A percentile compares a stretch with the other conserved stretches of the same genome.
Evolutionary conservation across 2,329 filamentous ascomycete species (phyloP).

Genomic region (Arthroderma uncinatum): DNA sequence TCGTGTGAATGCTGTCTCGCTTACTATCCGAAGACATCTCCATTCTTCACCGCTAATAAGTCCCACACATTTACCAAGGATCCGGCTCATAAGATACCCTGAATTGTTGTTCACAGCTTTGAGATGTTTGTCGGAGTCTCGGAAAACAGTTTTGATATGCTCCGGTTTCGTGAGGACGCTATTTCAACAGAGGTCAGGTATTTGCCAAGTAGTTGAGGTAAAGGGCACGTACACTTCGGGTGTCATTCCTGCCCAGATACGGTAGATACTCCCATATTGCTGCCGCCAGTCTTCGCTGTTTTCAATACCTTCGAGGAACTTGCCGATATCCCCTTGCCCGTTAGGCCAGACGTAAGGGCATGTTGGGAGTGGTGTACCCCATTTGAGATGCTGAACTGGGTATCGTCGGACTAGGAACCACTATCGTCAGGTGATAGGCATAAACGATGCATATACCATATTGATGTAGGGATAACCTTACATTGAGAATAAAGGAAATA

Average conservation of each 20-base stretch:
- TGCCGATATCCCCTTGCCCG: neutral
- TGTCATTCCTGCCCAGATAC: neutral
- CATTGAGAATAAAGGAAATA: too few species aligned
- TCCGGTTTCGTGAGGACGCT: constrained; percentile 30
- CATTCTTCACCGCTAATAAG: constrained; percentile 29
- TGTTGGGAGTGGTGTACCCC: neutral
- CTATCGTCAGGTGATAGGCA: too few species aligned
- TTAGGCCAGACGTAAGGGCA: neutral
- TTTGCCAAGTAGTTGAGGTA: neutral
- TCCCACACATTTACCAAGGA: constrained; percentile 37
- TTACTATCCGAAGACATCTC: constrained; percentile 17
- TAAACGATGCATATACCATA: too few species aligned
- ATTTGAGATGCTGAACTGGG: too few species aligned
- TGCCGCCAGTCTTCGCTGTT: constrained; percentile 1
- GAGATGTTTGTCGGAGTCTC: constrained; percentile 35
- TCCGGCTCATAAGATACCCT: constrained; percentile 30
- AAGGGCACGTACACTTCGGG: neutral
- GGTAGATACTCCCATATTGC: neutral
- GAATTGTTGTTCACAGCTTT: constrained; percentile 36
- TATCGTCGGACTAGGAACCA: too few species aligned
- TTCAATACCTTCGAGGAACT: neutral
- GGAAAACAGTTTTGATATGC: constrained; percentile 31
- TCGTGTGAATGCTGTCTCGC: constrained; percentile 18
- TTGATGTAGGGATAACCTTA: too few species aligned
- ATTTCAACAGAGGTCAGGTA: neutral